Evolutionary conservation across 306 rosid species (phyloP).

Genomic region (Malus fusca): DNA sequence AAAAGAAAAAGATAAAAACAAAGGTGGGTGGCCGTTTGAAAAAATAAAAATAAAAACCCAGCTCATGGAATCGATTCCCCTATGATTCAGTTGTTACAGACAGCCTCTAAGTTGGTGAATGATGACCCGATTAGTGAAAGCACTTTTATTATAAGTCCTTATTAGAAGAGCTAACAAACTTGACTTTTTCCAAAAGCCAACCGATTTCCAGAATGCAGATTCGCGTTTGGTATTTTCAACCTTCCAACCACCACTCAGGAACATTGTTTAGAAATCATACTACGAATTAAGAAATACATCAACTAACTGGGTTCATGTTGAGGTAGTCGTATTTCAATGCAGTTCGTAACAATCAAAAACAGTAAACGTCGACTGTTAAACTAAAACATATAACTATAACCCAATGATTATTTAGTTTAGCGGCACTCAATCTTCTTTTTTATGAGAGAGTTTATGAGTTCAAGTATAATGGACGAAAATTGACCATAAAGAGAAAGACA

Average conservation of each 20-base stretch:
- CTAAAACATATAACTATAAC: background rate
- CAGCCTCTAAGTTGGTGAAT: constrained; percentile 6
- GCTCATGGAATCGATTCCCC: background rate
- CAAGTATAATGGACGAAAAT: background rate
- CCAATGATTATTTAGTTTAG: too few species aligned
- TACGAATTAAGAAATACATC: background rate
- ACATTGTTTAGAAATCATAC: background rate
- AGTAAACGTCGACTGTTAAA: background rate
- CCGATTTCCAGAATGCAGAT: constrained; percentile 9
- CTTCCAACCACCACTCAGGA: constrained; percentile 10
- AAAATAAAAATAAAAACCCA: background rate
- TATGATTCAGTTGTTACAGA: constrained; percentile 26
- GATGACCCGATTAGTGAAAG: background rate
- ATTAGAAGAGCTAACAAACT: constrained; percentile 19
- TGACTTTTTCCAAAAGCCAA: constrained; percentile 6
- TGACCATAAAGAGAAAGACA: background rate
- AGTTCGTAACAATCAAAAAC: background rate
- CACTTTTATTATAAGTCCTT: background rate
- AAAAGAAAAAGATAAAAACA: background rate
- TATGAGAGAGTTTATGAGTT: background rate
- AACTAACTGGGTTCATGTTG: background rate
- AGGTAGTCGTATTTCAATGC: background rate
- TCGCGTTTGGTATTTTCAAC: constrained; percentile 16
- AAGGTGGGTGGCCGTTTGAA: constrained; percentile 13
- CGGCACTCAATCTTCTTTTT: background rate